Evolutionary conservation across 1,284 basidiomycete species (phyloP), one percentile per base, ranked within the genome.

Genomic region (Fomitopsis palustris): DNA sequence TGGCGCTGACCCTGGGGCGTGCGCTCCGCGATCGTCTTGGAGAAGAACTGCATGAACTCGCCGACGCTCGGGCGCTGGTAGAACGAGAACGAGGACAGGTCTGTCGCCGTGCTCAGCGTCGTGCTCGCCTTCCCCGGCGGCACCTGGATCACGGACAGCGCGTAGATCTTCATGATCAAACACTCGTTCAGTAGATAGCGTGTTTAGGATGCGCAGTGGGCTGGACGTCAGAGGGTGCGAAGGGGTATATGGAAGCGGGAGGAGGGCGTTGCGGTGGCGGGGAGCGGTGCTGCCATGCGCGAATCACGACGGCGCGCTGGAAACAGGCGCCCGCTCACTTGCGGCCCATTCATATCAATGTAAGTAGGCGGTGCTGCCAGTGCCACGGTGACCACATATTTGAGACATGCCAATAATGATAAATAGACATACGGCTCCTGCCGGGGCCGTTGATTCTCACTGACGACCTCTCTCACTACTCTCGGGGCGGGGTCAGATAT

Each of bases 41-140:
- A 86, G 74, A 97, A 90, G 81, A 98, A 97, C 42, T 83, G 81
- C 83, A 97, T 84, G 75, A 96, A 96, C 75, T 97, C 95, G 51
- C 81, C 83, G 57, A 96, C 86, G 35, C 88, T 87, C 52, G 91
- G 88, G 61, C 86, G 81, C 76, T 98, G 95, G 74, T 97, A 96
- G 80, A 97, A 99, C 21, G 90, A 92, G 80, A 97, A 99, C 25
- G 89, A 90, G 49, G 89, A 92, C 16, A 99, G 83, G 72, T 99
- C 96, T 61, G 84, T 88, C 10, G 92, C 88, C 39, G 79, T 84
- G 63, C 83, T 81, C 35, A 99, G 85, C 27, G 90, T 75, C 1
- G 86, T 86, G 17, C 84, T 81, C 9, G 85, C 69, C 35, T 80
- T 81, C 31, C 78, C 80, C 17, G 84, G 76, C 9, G 87, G 83